phyloP scores from a whole-genome alignment of 2,329 filamentous ascomycete genomes.

The Diaporthe amygdali region DNA sequence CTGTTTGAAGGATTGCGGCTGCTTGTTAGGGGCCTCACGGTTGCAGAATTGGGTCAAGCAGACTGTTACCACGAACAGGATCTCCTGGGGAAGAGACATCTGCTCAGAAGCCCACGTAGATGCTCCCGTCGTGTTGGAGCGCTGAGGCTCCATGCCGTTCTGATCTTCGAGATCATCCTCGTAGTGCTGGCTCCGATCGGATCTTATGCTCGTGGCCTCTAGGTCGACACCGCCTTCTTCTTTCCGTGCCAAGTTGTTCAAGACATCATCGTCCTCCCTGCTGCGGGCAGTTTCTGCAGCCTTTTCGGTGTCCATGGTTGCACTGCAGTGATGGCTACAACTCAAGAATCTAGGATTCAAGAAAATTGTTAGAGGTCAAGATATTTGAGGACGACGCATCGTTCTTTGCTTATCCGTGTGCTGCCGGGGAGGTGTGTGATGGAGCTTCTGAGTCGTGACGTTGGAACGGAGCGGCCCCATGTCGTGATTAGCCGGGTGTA shows the following conservation, averaged over 20 bases:
- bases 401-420: not conserved
- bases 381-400: not conserved
- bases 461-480: not conserved
- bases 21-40: not conserved
- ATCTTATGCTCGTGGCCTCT: not conserved
- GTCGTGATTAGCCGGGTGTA: not conserved
- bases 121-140: constrained; percentile 8
- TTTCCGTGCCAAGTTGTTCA: not conserved
- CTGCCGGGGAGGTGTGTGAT: not conserved
- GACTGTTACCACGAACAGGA: constrained; percentile 26
- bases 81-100: constrained; percentile 26
- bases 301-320: not conserved
- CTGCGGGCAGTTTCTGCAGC: no score
- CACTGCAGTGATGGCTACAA: not conserved
- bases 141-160: not conserved
- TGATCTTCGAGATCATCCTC: not conserved
- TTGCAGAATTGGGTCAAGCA: constrained; percentile 29
- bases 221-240: not conserved
- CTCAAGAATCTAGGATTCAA: no score
- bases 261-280: not conserved
- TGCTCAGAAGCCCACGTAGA: constrained; percentile 20
- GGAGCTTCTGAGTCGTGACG: not conserved
- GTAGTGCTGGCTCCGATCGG: not conserved
- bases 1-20: no score
- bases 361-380: not conserved